Base-by-base conservation (phyloP, 306 rosid genomes). In the Vachellia pachyceras region DNA sequence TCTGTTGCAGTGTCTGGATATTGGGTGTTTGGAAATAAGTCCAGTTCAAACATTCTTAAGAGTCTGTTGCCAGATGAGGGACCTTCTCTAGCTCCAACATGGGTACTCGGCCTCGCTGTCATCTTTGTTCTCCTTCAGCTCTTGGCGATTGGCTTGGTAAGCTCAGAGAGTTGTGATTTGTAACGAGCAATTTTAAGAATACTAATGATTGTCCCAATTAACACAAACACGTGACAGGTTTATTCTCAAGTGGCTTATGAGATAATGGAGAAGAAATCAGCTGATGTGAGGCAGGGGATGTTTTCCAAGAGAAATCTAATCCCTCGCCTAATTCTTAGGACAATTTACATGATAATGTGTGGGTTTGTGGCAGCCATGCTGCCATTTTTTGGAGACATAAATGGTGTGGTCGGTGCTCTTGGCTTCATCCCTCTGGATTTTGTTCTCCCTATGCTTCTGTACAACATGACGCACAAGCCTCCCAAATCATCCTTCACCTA, bases 221-320 rank as follows among this genome's bases (percentile, higher is more conserved):
- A 13, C 36, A 35, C 42, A 40, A 45, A 29, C 69, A 40, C 50
- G 33, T 50, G 20, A 66, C 88, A 95, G 99, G 98, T 95, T 39
- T 95, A 95, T 80, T 92, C 99, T n/a, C 99, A 95, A 91, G 99
- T 95, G 70, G 99, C 99, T 8, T 95, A 95, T 80, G 98, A 95
- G 93, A 89, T 95, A 67, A 93, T 95, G 94, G 98, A 95, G 87
- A 89, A 85, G 84, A 75, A 87, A 79, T 93, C 98, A 61, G 97
- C 98, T 0, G 98, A 95, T 79, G 92, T 85, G 79, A 88, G 77
- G 39, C 94, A 91, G 76, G 99, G 96, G 70, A 78, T 95, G 67
- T 93, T 95, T 72, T 90, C 98, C 2, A 93, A 84, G 78, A 86
- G 98, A 82, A 95, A 95, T 73, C 87, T 95, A 1, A 72, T 95